These are phyloP conservation scores for Cercospora brassicicola DNA, from an alignment of 2,329 filamentous ascomycete species.

Conservation along the genomic window DNA sequence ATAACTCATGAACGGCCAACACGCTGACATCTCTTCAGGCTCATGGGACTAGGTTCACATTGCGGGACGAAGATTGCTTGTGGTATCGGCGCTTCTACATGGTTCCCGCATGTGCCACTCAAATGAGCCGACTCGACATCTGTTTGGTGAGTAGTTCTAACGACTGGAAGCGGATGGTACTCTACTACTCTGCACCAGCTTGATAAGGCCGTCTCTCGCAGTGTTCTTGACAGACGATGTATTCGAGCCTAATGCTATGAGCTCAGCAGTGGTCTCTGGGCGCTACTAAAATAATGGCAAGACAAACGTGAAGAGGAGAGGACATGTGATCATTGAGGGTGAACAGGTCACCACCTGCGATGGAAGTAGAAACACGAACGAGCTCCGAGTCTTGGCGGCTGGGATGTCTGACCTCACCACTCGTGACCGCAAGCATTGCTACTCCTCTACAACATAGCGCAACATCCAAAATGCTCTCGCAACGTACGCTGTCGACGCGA, in stretches of 20 bases:
- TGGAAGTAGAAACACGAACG: not conserved
- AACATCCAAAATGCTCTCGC: conserved; percentile 26
- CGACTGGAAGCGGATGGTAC: not conserved
- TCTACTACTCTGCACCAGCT: not conserved
- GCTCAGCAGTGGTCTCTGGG: not conserved
- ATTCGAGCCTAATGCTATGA: not conserved
- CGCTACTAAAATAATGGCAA: not conserved
- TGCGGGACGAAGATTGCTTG: too few species aligned
- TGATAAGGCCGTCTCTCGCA: not conserved
- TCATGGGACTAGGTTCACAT: too few species aligned
- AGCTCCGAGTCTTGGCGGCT: not conserved
- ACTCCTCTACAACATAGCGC: not conserved
- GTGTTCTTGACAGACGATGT: not conserved
- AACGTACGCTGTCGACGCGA: conserved; percentile 19
- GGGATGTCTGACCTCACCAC: not conserved
- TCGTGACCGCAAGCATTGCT: not conserved
- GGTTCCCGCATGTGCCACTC: too few species aligned
- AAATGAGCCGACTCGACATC: not conserved
- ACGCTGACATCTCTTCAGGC: too few species aligned
- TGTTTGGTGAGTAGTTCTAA: not conserved
- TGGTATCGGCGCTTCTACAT: too few species aligned
- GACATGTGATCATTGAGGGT: not conserved
- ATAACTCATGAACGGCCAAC: not conserved
- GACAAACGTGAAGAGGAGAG: not conserved
- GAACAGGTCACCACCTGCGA: not conserved